Evolutionary conservation across 169 alveolate species (phyloP).

Genomic region (Theileria parva): DNA sequence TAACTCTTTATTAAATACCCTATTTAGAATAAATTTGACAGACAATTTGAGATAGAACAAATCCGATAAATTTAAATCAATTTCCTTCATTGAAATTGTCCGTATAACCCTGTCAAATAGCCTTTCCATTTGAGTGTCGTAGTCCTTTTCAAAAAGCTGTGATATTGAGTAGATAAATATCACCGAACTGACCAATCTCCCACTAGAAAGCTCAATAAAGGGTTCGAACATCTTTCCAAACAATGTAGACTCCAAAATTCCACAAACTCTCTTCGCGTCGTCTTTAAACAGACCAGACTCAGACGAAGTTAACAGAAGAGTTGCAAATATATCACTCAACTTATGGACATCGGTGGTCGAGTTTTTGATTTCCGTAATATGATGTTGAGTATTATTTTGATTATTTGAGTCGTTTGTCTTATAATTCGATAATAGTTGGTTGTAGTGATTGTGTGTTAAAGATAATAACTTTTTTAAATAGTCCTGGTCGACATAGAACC

Average conservation of each 20-base stretch:
- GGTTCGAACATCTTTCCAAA: neutral
- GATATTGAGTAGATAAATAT: conserved; percentile 22
- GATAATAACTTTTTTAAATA: neutral
- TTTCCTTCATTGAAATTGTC: conserved; percentile 32
- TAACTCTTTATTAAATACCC: neutral
- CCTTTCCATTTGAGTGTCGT: neutral
- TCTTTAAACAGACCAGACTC: conserved; percentile 23
- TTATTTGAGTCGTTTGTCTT: neutral
- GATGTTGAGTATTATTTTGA: too few species aligned
- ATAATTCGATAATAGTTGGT: neutral
- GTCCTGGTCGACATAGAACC: neutral
- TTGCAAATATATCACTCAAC: conserved; percentile 7
- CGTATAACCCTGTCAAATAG: neutral
- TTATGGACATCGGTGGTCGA: neutral
- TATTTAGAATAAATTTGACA: conserved; percentile 3
- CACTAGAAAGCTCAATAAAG: conserved; percentile 11
- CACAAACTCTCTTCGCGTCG: neutral
- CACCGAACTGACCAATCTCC: conserved; percentile 24
- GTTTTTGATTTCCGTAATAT: neutral
- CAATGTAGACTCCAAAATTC: conserved; percentile 2
- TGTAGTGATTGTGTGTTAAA: neutral
- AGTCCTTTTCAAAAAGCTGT: neutral
- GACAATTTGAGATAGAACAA: conserved; percentile 37
- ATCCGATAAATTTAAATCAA: conserved; percentile 17
- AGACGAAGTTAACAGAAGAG: conserved; percentile 16